Conservation (phyloP, 176 grass and related monocot species). For the Rhipidocladum racemiflorum region DNA sequence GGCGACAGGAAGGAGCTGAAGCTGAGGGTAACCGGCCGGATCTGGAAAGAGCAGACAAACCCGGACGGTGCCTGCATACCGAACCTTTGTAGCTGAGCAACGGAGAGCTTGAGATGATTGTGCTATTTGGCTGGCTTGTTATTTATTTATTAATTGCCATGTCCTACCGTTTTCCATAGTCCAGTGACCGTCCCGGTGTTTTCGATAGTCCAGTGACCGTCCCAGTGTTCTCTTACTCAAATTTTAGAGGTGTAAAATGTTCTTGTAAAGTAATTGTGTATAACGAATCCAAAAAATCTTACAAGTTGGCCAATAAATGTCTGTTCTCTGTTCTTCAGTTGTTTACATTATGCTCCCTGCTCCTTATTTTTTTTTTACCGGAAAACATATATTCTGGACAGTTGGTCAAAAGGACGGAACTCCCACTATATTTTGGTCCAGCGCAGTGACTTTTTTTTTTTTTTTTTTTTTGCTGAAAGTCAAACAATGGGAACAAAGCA, state of each 20-base stretch:
- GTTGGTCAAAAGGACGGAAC: neutral
- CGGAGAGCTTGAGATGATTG: conserved; percentile 18
- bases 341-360: neutral
- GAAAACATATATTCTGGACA: neutral
- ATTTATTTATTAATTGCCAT: conserved; percentile 34
- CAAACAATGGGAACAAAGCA: neutral
- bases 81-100: conserved; percentile 68
- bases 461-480: neutral
- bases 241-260: conserved; percentile 41
- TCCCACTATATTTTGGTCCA: neutral
- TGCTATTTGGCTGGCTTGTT: conserved; percentile 43
- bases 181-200: conserved; percentile 21
- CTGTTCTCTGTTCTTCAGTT: neutral
- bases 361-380: neutral
- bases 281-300: conserved; percentile 32
- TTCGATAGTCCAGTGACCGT: conserved; percentile 30
- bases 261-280: conserved; percentile 60
- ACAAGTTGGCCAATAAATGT: conserved; percentile 34
- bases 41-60: conserved; percentile 73
- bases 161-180: conserved; percentile 35
- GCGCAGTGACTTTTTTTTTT: neutral
- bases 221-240: conserved; percentile 25
- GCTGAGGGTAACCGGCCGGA: conserved; percentile 62
- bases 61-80: conserved; percentile 64
- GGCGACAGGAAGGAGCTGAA: conserved; percentile 75